A percentile compares a stretch with the other conserved stretches of the same genome.
Conservation (phyloP, 768 basidiomycete genomes). For the Paxillus involutus region DNA sequence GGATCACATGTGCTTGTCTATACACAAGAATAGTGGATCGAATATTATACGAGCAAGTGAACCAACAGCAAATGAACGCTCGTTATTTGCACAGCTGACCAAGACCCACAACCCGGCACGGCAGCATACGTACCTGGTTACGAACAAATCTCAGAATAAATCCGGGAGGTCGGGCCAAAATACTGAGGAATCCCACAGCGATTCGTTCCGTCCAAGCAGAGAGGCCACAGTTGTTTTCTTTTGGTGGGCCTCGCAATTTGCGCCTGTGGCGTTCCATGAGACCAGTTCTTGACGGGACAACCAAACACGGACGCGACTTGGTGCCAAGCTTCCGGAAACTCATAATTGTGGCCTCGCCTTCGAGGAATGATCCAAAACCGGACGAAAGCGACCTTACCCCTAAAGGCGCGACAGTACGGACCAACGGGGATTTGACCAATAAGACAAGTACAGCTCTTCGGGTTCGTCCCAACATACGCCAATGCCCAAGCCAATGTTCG, state of each 20-base stretch:
- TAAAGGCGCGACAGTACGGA: conserved; percentile 33
- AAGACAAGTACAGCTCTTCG: conserved; percentile 37
- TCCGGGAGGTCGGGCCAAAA: background rate
- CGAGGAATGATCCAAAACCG: conserved; percentile 23
- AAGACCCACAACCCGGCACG: background rate
- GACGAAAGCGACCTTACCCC: conserved; percentile 28
- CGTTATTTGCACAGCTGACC: conserved; percentile 6
- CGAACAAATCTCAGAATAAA: conserved; percentile 1
- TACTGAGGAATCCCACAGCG: background rate
- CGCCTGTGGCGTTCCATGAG: conserved; percentile 6
- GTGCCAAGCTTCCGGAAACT: conserved; percentile 15
- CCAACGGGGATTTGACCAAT: conserved; percentile 37
- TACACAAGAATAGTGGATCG: conserved; percentile 11
- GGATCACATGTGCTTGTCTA: conserved; percentile 37
- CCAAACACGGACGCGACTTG: conserved; percentile 1
- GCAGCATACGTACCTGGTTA: conserved; percentile 15
- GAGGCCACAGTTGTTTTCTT: conserved; percentile 1
- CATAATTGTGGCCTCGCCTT: conserved; percentile 17
- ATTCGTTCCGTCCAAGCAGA: conserved; percentile 6
- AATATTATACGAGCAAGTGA: conserved; percentile 5
- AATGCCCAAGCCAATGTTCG: conserved; percentile 37
- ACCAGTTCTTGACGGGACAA: conserved; percentile 14
- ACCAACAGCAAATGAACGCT: conserved; percentile 6
- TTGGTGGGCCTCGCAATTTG: conserved; percentile 1
- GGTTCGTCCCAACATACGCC: conserved; percentile 36